Evolutionary conservation across 345 rosid genomes (phyloP).

Genomic region (Rhizophora mangle): DNA sequence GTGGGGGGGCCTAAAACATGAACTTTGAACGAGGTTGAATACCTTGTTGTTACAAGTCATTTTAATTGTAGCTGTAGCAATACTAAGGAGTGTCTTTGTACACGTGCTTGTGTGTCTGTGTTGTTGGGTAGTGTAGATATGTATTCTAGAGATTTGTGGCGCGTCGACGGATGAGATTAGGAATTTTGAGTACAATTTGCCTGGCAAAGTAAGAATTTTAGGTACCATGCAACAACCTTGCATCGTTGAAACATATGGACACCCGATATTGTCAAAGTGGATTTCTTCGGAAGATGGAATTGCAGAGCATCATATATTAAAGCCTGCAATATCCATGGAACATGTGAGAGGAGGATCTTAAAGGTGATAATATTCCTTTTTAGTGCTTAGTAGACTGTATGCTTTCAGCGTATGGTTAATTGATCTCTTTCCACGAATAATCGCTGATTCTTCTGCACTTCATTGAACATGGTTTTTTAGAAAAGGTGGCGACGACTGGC

Average conservation of each 20-base stretch:
- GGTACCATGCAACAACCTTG: constrained; percentile 74
- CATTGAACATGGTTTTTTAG: constrained; percentile 53
- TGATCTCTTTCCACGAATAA: constrained; percentile 1
- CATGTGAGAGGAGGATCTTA: constrained; percentile 74
- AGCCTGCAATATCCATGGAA: constrained; percentile 80
- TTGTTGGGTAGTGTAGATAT: constrained; percentile 50
- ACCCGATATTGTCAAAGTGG: constrained; percentile 77
- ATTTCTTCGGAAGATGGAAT: constrained; percentile 52
- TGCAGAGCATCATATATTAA: constrained; percentile 46
- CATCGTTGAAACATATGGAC: constrained; percentile 82
- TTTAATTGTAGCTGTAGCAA: background rate
- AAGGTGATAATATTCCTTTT: constrained; percentile 41
- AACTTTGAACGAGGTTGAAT: no score
- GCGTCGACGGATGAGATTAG: constrained; percentile 54
- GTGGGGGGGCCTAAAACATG: no score
- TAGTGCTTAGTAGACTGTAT: background rate
- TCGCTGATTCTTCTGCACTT: constrained; percentile 2
- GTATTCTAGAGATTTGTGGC: constrained; percentile 51
- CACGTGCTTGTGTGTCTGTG: background rate
- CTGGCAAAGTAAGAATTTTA: constrained; percentile 78
- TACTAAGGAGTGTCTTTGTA: background rate
- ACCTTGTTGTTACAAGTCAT: background rate
- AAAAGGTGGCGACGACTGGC: constrained; percentile 59
- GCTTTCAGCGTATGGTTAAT: background rate
- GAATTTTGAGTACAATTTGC: constrained; percentile 74